These are phyloP conservation scores for Fagopyrum esculentum DNA, from an alignment of 148 eudicot genomes.

Conservation along the genomic window DNA sequence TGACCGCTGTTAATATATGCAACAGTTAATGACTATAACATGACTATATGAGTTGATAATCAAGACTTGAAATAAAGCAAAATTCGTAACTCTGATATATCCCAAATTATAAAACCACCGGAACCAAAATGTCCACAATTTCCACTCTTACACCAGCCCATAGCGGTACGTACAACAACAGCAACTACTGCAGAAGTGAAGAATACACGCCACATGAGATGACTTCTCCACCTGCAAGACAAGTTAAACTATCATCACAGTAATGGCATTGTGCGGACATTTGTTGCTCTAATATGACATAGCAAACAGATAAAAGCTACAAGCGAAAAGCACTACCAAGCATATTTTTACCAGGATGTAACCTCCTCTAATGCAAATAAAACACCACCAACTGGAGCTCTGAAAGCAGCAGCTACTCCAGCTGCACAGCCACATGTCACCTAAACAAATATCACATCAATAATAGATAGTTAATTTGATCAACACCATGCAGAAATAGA, in stretches of 20 bases:
- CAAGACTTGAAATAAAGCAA: no score
- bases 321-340: not conserved
- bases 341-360: conserved; percentile 69
- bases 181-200: no score
- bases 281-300: not conserved
- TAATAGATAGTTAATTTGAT: conserved; percentile 3
- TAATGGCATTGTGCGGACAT: not conserved
- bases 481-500: not conserved
- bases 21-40: conserved; percentile 39
- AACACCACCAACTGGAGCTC: conserved; percentile 99
- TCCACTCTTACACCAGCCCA: no score
- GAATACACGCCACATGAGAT: conserved; percentile 12
- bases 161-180: no score
- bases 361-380: conserved; percentile 97
- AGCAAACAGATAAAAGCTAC: not conserved
- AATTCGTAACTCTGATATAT: no score
- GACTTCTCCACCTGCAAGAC: conserved; percentile 96
- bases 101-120: no score
- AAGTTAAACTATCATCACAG: conserved; percentile 1
- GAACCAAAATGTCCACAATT: no score
- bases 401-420: conserved; percentile 99
- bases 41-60: conserved; percentile 23
- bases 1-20: conserved; percentile 62
- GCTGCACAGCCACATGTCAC: conserved; percentile 99
- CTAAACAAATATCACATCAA: conserved; percentile 54